Evolutionary conservation across 2,329 filamentous ascomycete genomes (phyloP).

Genomic region (Pseudogymnoascus sp.): DNA sequence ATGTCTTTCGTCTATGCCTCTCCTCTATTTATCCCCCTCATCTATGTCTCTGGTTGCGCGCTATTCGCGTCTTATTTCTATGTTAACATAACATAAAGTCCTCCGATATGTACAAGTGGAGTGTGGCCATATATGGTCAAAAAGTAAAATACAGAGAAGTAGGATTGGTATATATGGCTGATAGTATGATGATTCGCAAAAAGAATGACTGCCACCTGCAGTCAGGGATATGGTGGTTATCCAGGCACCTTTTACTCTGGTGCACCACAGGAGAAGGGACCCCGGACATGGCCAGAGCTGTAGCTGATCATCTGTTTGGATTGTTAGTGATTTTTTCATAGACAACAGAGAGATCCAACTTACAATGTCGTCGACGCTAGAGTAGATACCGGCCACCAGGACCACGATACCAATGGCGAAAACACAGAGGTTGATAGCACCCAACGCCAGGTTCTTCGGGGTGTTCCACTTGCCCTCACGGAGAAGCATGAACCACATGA

Average conservation of each 20-base stretch:
- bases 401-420: slow-evolving; percentile 19
- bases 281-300: background rate
- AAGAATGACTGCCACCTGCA: background rate
- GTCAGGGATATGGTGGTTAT: background rate
- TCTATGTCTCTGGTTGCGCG: background rate
- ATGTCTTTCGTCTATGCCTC: background rate
- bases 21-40: background rate
- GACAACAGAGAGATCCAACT: slow-evolving; percentile 10
- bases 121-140: background rate
- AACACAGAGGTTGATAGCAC: slow-evolving; percentile 16
- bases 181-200: slow-evolving; percentile 2
- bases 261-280: background rate
- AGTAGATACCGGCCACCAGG: slow-evolving; percentile 20
- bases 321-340: background rate
- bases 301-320: background rate
- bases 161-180: slow-evolving; percentile 5
- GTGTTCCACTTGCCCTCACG: slow-evolving; percentile 22
- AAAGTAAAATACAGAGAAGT: slow-evolving; percentile 1
- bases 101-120: background rate
- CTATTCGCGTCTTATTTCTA: background rate
- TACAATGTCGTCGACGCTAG: slow-evolving; percentile 20
- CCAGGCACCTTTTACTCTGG: background rate
- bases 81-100: background rate
- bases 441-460: slow-evolving; percentile 18
- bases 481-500: slow-evolving; percentile 23